Conservation (phyloP, 2,329 filamentous ascomycete species). For the Aspergillus tamarii region DNA sequence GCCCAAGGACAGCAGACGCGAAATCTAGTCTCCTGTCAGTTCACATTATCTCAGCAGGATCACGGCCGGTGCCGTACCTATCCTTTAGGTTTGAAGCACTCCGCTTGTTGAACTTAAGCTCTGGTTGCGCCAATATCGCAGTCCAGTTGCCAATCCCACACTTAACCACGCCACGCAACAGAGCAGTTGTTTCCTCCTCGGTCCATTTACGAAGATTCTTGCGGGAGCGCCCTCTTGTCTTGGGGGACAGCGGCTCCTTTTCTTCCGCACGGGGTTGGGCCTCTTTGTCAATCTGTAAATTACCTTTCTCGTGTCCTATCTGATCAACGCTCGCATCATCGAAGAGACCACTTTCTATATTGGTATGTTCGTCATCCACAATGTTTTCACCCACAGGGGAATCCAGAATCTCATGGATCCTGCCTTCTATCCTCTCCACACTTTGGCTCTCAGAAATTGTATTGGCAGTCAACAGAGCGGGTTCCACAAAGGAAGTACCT, state of each 20-base stretch:
- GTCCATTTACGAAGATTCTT: conserved; percentile 60
- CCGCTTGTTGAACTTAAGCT: conserved; percentile 60
- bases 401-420: conserved; percentile 40
- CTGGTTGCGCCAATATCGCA: conserved; percentile 60
- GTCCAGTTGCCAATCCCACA: conserved; percentile 69
- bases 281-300: conserved; percentile 1
- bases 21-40: conserved; percentile 41
- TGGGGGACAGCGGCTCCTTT: conserved; percentile 34
- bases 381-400: conserved; percentile 29
- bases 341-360: conserved; percentile 15
- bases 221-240: conserved; percentile 44
- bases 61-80: conserved; percentile 41
- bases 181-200: conserved; percentile 61
- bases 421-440: conserved; percentile 36
- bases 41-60: not conserved
- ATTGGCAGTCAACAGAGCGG: conserved; percentile 22
- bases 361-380: conserved; percentile 20
- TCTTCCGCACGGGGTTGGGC: conserved; percentile 13
- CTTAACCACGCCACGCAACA: conserved; percentile 61
- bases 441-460: conserved; percentile 26
- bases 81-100: conserved; percentile 68
- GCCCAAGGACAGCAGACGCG: conserved; percentile 58
- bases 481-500: conserved; percentile 28
- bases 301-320: conserved; percentile 14
- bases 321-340: conserved; percentile 11